Conservation (phyloP, 352 stramenopile species). For the Phytophthora hybrid region DNA sequence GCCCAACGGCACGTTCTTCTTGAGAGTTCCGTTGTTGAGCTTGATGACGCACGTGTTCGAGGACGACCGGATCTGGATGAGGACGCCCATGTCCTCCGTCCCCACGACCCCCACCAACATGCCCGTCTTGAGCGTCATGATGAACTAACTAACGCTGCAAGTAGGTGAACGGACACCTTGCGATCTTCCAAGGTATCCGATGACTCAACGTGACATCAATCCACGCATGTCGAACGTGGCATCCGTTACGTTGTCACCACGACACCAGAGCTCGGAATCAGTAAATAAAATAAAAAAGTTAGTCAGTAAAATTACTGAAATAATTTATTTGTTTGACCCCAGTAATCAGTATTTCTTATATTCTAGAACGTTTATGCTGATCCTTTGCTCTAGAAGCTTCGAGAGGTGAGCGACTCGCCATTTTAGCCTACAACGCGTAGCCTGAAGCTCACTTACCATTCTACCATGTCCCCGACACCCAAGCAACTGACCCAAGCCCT, state of each 20-base stretch:
- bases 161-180: constrained; percentile 2
- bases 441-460: no score
- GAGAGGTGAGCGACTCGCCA: no score
- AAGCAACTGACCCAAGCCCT: no score
- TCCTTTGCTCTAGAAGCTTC: no score
- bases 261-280: no score
- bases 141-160: constrained; percentile 6
- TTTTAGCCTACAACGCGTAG: no score
- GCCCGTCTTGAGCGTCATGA: constrained; percentile 60
- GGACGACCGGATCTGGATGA: constrained; percentile 70
- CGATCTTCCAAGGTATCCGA: constrained; percentile 15
- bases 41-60: constrained; percentile 79
- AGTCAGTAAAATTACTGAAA: no score
- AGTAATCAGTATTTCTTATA: no score
- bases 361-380: no score
- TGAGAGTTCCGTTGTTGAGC: constrained; percentile 65
- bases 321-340: no score
- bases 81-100: constrained; percentile 59
- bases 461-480: no score
- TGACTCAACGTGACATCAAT: background rate
- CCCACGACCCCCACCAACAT: constrained; percentile 66
- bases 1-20: constrained; percentile 73
- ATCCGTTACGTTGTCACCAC: constrained; percentile 22
- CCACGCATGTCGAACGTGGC: background rate
- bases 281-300: no score